These are phyloP conservation scores for Posidonia oceanica DNA, from an alignment of 116 monocot species.

Conservation along the genomic window DNA sequence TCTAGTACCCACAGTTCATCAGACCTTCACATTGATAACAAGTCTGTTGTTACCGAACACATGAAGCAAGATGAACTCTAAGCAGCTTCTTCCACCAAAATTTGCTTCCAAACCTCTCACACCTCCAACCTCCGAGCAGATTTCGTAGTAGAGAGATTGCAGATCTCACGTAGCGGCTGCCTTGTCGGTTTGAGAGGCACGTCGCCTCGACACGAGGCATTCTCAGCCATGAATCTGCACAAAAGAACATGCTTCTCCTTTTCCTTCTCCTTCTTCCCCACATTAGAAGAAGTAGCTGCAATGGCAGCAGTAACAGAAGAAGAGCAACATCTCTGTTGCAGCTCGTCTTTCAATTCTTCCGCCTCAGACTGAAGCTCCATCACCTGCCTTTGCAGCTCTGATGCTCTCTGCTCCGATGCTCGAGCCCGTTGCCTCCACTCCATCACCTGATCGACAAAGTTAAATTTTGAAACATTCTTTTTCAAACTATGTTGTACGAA, in stretches of 20 bases:
- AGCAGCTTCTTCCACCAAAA: too few relatives aligned
- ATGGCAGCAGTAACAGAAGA: not conserved
- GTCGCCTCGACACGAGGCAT: not conserved
- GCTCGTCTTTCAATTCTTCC: constrained; percentile 8
- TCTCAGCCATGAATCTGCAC: not conserved
- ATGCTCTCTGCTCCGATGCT: constrained; percentile 24
- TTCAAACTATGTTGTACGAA: too few relatives aligned
- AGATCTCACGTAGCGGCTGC: constrained; percentile 1
- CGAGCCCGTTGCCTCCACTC: constrained; percentile 56
- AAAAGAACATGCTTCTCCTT: not conserved
- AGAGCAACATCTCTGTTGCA: not conserved
- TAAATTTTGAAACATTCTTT: not conserved
- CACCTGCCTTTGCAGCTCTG: constrained; percentile 25
- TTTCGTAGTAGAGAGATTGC: not conserved
- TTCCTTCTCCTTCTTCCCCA: not conserved
- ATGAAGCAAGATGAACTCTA: too few relatives aligned
- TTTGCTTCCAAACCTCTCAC: too few relatives aligned
- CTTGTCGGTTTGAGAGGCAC: not conserved
- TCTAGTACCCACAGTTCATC: too few relatives aligned
- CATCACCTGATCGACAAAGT: constrained; percentile 23
- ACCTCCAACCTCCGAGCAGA: too few relatives aligned
- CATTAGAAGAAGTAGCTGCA: not conserved
- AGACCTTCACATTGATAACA: too few relatives aligned
- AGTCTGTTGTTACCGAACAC: too few relatives aligned
- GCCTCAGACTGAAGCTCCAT: constrained; percentile 24